Conservation (phyloP, 345 rosid species). For the Citrus mangshanensis region DNA sequence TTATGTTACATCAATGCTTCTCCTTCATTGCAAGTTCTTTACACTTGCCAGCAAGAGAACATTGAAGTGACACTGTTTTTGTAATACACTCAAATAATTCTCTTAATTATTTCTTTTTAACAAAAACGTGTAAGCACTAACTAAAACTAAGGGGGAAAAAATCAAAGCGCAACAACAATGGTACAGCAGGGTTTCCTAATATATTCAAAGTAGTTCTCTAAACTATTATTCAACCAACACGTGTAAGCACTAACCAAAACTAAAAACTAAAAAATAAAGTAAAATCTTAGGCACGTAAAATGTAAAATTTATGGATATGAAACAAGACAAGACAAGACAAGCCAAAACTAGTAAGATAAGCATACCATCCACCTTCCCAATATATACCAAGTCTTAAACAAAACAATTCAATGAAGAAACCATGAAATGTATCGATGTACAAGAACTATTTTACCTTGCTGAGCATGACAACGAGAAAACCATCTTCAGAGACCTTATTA, state of each 20-base stretch:
- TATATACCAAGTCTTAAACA: not conserved
- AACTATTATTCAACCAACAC: not conserved
- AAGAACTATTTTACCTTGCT: constrained; percentile 61
- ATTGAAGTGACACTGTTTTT: not conserved
- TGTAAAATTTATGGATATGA: not conserved
- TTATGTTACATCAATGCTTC: not conserved
- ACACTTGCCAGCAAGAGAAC: not conserved
- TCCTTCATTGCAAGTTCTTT: not conserved
- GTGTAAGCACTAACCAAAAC: not conserved
- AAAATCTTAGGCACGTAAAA: not conserved
- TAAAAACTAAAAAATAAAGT: not conserved
- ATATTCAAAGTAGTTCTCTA: not conserved
- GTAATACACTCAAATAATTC: not conserved
- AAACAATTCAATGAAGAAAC: not conserved
- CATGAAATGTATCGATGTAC: not conserved
- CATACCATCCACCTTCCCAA: not conserved
- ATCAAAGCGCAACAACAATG: not conserved
- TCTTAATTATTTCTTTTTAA: not conserved
- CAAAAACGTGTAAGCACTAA: not conserved
- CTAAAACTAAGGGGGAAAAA: not conserved
- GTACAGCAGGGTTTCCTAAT: not conserved
- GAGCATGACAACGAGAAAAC: constrained; percentile 98
- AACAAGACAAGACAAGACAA: not conserved
- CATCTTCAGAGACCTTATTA: constrained; percentile 86
- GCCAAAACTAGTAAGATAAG: not conserved